Evolutionary conservation across 371 early-diverging fungal genomes (phyloP).

Genomic region (Mucor ambiguus): DNA sequence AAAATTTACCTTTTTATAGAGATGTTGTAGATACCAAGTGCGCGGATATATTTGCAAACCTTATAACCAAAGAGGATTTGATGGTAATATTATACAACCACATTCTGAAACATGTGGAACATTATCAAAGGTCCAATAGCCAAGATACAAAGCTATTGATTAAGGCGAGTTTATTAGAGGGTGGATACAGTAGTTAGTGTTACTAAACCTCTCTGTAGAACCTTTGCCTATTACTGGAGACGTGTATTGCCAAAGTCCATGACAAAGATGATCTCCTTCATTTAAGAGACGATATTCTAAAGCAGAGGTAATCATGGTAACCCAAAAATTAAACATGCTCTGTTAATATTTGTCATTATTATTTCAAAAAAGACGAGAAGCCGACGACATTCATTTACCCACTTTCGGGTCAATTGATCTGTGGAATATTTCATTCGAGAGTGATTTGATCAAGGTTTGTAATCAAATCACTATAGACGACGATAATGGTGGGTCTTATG

Average conservation of each 20-base stretch:
- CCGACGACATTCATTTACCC: constrained; percentile 5
- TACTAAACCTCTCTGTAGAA: not conserved
- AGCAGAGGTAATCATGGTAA: not conserved
- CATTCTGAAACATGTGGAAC: constrained; percentile 21
- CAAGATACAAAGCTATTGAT: not conserved
- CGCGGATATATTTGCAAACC: constrained; percentile 11
- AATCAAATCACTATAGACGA: constrained; percentile 23
- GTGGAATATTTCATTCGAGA: constrained; percentile 18
- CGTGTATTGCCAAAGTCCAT: not conserved
- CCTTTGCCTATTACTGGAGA: not conserved
- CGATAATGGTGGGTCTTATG: not conserved
- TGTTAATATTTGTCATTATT: not conserved
- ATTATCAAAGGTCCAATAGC: not conserved
- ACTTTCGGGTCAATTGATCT: constrained; percentile 5
- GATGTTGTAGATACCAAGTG: constrained; percentile 16
- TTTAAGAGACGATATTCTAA: constrained; percentile 3
- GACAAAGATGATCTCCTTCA: not conserved
- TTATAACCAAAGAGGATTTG: constrained; percentile 20
- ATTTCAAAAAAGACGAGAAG: constrained; percentile 2
- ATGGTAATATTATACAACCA: not conserved
- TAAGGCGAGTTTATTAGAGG: constrained; percentile 3
- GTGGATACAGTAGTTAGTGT: not conserved
- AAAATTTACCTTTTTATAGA: constrained; percentile 9
- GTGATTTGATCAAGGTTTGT: constrained; percentile 9
- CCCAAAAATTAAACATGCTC: not conserved